phyloP scores from a whole-genome alignment of 495 filamentous ascomycete species.

The Pseudotulostoma volvatum region DNA sequence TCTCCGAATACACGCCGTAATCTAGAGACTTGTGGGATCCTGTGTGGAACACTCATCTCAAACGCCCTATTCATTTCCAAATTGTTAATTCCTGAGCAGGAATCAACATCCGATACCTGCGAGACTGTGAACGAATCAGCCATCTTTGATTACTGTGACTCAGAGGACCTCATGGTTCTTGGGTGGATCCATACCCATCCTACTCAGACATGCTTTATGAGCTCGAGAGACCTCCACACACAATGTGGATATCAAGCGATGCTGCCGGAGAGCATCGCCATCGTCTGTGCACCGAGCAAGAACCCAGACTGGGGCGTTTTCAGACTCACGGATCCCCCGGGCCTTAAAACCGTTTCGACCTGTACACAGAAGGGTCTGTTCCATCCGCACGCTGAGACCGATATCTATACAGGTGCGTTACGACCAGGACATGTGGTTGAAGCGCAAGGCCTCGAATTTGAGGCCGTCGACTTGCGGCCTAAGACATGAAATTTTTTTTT shows the following conservation, averaged over 20 bases:
- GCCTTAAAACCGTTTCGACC: conserved; percentile 57
- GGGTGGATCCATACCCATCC: conserved; percentile 99
- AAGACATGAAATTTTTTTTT: conserved; percentile 8
- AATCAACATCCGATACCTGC: conserved; percentile 78
- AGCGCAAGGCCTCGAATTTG: conserved; percentile 52
- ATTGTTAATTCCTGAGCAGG: conserved; percentile 82
- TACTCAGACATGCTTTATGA: conserved; percentile 95
- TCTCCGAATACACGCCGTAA: conserved; percentile 59
- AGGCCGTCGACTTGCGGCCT: conserved; percentile 62
- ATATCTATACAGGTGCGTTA: conserved; percentile 74
- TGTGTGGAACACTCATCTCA: conserved; percentile 78
- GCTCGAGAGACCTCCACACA: conserved; percentile 81
- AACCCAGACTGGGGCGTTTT: conserved; percentile 82
- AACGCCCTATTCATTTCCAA: conserved; percentile 84
- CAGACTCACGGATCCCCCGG: conserved; percentile 82
- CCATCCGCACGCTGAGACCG: conserved; percentile 55
- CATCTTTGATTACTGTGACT: conserved; percentile 75
- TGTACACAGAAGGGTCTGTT: conserved; percentile 67
- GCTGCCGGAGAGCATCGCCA: conserved; percentile 88
- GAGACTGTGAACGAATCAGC: conserved; percentile 74
- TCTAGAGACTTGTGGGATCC: conserved; percentile 85
- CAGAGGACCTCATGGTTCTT: conserved; percentile 70
- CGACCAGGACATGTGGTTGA: conserved; percentile 78
- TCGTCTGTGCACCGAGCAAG: conserved; percentile 82
- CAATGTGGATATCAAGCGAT: conserved; percentile 86